Conservation (phyloP, 2,329 filamentous ascomycete species). For the Fusarium coicis region DNA sequence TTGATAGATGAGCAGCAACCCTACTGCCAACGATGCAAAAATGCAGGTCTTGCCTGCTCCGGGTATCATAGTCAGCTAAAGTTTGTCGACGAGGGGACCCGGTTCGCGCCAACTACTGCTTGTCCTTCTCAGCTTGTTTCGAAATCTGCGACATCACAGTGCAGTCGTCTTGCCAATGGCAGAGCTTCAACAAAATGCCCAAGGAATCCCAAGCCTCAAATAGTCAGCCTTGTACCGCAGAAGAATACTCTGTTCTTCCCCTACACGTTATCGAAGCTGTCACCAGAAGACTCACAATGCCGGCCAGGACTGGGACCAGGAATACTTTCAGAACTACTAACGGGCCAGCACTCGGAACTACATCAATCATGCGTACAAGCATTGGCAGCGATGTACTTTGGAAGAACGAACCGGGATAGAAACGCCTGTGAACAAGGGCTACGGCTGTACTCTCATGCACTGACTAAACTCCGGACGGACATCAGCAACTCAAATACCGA, state of each 20-base stretch:
- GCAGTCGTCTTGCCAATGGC: neutral
- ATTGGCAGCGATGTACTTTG: slow-evolving; percentile 18
- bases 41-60: slow-evolving; percentile 16
- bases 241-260: slow-evolving; percentile 18
- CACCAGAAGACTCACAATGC: neutral
- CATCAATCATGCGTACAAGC: slow-evolving; percentile 22
- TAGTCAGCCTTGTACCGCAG: neutral
- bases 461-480: slow-evolving; percentile 12
- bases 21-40: slow-evolving; percentile 20
- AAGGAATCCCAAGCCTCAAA: neutral
- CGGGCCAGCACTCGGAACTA: neutral
- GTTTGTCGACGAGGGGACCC: slow-evolving; percentile 24
- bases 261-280: slow-evolving; percentile 22
- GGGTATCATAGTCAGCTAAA: slow-evolving; percentile 30
- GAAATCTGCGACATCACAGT: neutral
- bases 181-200: neutral
- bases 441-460: slow-evolving; percentile 7
- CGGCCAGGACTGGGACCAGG: neutral
- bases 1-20: slow-evolving; percentile 25
- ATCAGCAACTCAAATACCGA: slow-evolving; percentile 7
- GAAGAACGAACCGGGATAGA: slow-evolving; percentile 8
- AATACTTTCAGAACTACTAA: slow-evolving; percentile 5
- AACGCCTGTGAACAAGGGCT: slow-evolving; percentile 13
- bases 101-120: neutral
- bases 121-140: neutral